Percentiles rank a stretch among this genome's conserved stretches.
These are phyloP conservation scores for Leccinum ochraceum DNA, from an alignment of 768 basidiomycete genomes.

Conservation along the genomic window DNA sequence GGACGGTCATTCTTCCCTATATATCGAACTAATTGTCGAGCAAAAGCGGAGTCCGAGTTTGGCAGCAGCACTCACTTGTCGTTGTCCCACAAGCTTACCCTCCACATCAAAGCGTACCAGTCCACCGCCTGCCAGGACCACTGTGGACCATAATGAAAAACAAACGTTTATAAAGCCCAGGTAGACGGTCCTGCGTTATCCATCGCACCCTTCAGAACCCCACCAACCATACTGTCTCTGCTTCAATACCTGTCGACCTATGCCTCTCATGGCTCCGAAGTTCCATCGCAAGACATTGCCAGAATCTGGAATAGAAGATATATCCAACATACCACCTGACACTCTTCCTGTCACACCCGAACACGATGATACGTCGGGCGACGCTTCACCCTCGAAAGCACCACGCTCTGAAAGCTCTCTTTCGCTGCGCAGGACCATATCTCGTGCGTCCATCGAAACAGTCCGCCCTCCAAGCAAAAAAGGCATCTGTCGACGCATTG, in stretches of 20 bases:
- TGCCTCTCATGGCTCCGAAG: neutral
- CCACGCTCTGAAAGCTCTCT: too few species aligned
- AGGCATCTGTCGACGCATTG: too few species aligned
- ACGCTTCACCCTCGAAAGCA: neutral
- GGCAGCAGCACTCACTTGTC: neutral
- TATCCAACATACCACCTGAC: neutral
- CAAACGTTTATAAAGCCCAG: constrained; percentile 3
- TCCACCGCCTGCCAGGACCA: neutral
- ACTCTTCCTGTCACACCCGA: neutral
- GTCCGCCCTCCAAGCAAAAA: too few species aligned
- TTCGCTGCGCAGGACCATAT: too few species aligned
- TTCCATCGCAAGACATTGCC: neutral
- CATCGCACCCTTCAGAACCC: neutral
- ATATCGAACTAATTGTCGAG: neutral
- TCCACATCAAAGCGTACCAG: neutral
- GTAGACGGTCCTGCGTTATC: too few species aligned
- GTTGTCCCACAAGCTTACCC: neutral
- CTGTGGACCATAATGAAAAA: constrained; percentile 10
- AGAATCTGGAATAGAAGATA: constrained; percentile 4
- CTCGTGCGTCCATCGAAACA: too few species aligned
- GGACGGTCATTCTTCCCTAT: neutral
- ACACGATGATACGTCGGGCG: neutral
- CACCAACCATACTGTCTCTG: neutral
- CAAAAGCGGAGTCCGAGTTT: neutral
- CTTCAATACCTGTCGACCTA: neutral